These are phyloP conservation scores for Warburgia ugandensis DNA, from an alignment of 164 flowering plant species.

Conservation along the genomic window DNA sequence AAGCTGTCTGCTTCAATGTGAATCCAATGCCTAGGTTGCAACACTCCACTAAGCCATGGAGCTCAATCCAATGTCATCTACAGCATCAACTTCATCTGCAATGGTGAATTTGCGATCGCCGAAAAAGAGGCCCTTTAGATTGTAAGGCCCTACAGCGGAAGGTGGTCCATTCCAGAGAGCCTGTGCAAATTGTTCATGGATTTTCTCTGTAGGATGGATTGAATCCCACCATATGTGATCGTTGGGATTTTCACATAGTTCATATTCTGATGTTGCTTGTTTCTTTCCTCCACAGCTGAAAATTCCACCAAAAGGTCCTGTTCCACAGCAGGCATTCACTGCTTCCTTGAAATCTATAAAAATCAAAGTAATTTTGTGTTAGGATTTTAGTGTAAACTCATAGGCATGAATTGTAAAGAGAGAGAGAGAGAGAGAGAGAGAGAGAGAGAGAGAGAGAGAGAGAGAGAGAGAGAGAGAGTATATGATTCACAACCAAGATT, in stretches of 20 bases:
- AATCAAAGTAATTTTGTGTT: background rate
- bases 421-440: no score
- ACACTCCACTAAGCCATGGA: background rate
- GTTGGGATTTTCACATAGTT: conserved; percentile 28
- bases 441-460: no score
- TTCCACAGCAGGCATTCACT: conserved; percentile 51
- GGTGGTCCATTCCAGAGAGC: conserved; percentile 40
- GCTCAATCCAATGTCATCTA: background rate
- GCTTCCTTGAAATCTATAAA: conserved; percentile 47
- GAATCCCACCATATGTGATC: conserved; percentile 57
- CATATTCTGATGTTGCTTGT: conserved; percentile 15
- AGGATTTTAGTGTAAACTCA: no score
- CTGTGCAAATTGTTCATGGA: conserved; percentile 40
- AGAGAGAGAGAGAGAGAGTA: no score
- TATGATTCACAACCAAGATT: no score
- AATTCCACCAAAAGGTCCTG: conserved; percentile 43
- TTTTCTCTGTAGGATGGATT: conserved; percentile 41
- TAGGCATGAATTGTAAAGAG: no score
- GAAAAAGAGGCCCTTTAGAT: conserved; percentile 33
- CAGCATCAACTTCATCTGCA: conserved; percentile 20
- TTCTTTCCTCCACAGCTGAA: conserved; percentile 44
- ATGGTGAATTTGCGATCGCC: conserved; percentile 14
- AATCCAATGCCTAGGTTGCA: no score
- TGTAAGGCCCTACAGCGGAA: conserved; percentile 29
- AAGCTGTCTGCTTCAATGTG: no score